Percentiles rank a stretch among this genome's conserved stretches.
These are phyloP conservation scores for Lactarius vividus DNA, from an alignment of 768 basidiomycete genomes.

Conservation along the genomic window DNA sequence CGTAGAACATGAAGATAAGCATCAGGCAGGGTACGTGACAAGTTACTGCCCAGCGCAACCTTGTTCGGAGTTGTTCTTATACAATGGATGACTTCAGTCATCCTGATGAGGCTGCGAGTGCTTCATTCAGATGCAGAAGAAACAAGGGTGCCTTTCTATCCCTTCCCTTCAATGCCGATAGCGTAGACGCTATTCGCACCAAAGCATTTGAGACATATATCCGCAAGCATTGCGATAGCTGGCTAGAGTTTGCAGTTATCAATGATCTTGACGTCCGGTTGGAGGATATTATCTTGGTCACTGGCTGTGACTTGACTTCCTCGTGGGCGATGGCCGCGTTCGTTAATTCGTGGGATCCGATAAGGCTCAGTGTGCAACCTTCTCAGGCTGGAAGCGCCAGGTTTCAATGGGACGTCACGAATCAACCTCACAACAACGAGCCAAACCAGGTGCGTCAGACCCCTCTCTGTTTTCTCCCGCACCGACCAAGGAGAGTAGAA, in stretches of 20 bases:
- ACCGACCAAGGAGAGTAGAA: neutral
- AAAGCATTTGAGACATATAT: neutral
- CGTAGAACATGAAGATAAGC: neutral
- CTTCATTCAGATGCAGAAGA: constrained; percentile 11
- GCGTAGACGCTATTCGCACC: neutral
- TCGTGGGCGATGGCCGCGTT: constrained; percentile 13
- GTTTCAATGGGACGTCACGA: constrained; percentile 12
- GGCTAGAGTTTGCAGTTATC: constrained; percentile 2
- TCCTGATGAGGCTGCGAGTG: constrained; percentile 7
- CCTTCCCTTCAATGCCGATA: constrained; percentile 7
- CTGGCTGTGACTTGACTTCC: constrained; percentile 7
- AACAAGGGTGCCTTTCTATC: constrained; percentile 23
- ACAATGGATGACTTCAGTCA: neutral
- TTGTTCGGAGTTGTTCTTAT: constrained; percentile 9
- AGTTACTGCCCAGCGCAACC: neutral
- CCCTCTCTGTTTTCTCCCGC: neutral
- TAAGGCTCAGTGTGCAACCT: constrained; percentile 1
- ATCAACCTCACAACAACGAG: constrained; percentile 17
- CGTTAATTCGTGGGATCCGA: neutral
- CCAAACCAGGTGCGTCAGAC: neutral
- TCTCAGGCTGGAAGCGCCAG: neutral
- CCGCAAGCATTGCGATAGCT: neutral
- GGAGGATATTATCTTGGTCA: constrained; percentile 21
- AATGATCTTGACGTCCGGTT: constrained; percentile 1
- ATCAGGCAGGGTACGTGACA: constrained; percentile 12